Evolutionary conservation across 1,139 yeast species (phyloP).

Genomic region (Chernovozyma aurita): DNA sequence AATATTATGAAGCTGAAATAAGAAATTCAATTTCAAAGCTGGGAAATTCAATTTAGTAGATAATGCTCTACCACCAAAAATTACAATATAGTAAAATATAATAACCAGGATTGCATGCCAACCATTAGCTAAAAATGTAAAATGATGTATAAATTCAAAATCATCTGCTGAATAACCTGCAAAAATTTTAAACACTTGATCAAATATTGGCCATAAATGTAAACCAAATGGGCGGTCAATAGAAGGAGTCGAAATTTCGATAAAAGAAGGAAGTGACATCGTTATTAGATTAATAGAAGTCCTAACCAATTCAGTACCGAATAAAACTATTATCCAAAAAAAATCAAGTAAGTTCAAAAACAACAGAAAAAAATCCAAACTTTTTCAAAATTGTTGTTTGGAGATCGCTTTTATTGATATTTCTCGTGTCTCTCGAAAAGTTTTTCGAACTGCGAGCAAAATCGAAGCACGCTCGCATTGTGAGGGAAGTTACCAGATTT

Average conservation of each 20-base stretch:
- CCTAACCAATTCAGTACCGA: too few species aligned
- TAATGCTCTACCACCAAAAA: slow-evolving; percentile 70
- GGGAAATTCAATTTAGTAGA: slow-evolving; percentile 46
- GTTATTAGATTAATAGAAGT: too few species aligned
- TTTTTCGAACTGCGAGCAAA: too few species aligned
- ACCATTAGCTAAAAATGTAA: slow-evolving; percentile 67
- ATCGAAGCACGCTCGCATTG: too few species aligned
- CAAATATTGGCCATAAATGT: slow-evolving; percentile 84
- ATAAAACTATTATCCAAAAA: not conserved
- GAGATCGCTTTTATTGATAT: too few species aligned
- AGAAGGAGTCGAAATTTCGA: slow-evolving; percentile 43
- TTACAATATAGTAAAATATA: slow-evolving; percentile 70
- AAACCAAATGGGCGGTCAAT: slow-evolving; percentile 86
- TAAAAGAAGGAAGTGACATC: slow-evolving; percentile 4
- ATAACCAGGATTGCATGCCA: slow-evolving; percentile 59
- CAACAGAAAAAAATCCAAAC: not conserved
- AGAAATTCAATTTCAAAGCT: slow-evolving; percentile 64
- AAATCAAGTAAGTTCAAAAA: not conserved
- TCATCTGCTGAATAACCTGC: slow-evolving; percentile 68
- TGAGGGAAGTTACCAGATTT: too few species aligned
- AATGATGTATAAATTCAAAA: slow-evolving; percentile 63
- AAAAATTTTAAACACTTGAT: slow-evolving; percentile 45
- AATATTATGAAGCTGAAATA: slow-evolving; percentile 79
- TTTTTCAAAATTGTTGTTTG: too few species aligned
- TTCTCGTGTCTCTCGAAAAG: too few species aligned